These are phyloP conservation scores for Veloporphyrellus conicus DNA, from an alignment of 1,284 basidiomycete species.

Conservation along the genomic window DNA sequence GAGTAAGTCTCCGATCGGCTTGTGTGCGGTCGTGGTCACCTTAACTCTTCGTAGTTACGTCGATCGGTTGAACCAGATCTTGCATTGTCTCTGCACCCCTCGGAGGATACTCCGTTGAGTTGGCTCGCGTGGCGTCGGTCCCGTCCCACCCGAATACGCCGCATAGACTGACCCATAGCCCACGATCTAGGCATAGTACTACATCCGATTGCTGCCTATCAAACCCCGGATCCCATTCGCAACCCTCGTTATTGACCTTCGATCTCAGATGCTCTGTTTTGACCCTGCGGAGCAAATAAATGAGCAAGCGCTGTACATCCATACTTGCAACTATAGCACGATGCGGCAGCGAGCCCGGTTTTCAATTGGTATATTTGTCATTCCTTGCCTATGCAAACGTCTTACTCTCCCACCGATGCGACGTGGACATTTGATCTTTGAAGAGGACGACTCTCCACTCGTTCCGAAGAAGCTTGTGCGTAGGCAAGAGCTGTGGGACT, in stretches of 20 bases:
- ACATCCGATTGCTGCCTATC: no score
- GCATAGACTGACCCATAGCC: slow-evolving; percentile 5
- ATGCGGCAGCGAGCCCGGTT: slow-evolving; percentile 85
- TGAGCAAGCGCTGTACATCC: slow-evolving; percentile 91
- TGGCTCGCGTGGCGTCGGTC: slow-evolving; percentile 78
- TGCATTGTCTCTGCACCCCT: slow-evolving; percentile 97
- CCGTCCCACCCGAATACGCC: not conserved
- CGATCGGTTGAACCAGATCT: slow-evolving; percentile 97
- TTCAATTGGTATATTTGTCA: slow-evolving; percentile 41
- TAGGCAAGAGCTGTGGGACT: slow-evolving; percentile 66
- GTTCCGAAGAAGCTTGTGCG: slow-evolving; percentile 80
- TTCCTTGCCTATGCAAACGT: slow-evolving; percentile 51
- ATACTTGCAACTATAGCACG: slow-evolving; percentile 92
- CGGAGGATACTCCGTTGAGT: slow-evolving; percentile 95
- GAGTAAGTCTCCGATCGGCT: slow-evolving; percentile 59
- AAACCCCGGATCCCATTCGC: no score
- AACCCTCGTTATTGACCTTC: slow-evolving; percentile 92
- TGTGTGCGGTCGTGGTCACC: not conserved
- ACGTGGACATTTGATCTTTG: no score
- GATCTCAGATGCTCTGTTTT: slow-evolving; percentile 90
- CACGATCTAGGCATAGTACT: slow-evolving; percentile 81
- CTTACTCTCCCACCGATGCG: no score
- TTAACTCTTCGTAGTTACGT: slow-evolving; percentile 64
- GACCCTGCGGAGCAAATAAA: slow-evolving; percentile 94
- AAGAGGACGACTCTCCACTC: slow-evolving; percentile 88